Base-by-base conservation (phyloP, 1,139 yeast species). In the Kazachstania sp. region DNA sequence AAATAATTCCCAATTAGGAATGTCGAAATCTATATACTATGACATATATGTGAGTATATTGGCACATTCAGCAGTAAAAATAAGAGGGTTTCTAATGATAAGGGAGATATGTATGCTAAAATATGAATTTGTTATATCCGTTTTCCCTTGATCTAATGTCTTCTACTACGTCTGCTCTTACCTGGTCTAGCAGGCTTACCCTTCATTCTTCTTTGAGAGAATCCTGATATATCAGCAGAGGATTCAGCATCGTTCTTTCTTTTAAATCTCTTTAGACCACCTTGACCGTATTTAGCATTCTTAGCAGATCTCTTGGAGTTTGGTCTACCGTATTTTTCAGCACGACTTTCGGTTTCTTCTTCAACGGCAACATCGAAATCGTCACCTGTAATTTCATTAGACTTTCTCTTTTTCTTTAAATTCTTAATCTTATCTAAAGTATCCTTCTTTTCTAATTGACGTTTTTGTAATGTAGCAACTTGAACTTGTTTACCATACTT, bases 401-500 rank as follows among this genome's bases (percentile, higher is more conserved):
- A 78, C 57, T 83, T 81, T 70, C 95, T 81, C 79, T 86, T 87
- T 65, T 85, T 82, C 76, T 86, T 88, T 63, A 92, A 77, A 29
- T 86, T 77, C 69, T 88, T 88, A 67, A 92, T 87, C 72, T 85
- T 86, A 31, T 90, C 97, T 58, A 92, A 72, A 19, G 96, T 82
- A 41, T 87, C 96, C 64, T 79, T 81, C 83, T 90, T 92, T 61
- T 88, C 95, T 73, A 86, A 84, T 64, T 90, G 95, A 71, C 97
- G 85, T 60, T 86, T 88, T 71, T 88, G 97, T 62, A 90, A 76
- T 45, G 95, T 88, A 56, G 87, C 95, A 60, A 86, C 79, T 72
- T 90, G 97, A 37, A 90, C 97, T 73, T 90, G 95, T 72, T 92
- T 92, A 70, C 98, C 98, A 59, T 87, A 90, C 73, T 92, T 92